Conservation (phyloP, 2,329 filamentous ascomycete genomes). For the Hortaea sp. region DNA sequence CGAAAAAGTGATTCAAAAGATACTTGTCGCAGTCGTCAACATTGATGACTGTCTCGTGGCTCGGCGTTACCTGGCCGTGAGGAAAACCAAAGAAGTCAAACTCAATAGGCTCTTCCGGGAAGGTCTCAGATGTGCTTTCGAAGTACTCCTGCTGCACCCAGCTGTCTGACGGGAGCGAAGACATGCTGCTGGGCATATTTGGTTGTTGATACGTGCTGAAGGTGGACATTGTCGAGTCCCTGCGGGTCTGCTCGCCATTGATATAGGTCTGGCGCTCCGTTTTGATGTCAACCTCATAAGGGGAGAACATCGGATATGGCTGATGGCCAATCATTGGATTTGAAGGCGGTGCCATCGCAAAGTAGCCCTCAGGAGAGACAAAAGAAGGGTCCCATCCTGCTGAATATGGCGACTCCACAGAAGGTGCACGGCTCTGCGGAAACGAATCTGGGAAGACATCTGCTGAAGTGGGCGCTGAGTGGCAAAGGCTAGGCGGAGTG, state of each 20-base stretch:
- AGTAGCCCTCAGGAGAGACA: constrained; percentile 41
- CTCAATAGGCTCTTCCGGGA: constrained; percentile 47
- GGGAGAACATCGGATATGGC: constrained; percentile 52
- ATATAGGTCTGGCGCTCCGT: constrained; percentile 91
- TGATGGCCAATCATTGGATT: constrained; percentile 24
- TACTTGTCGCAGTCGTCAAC: constrained; percentile 81
- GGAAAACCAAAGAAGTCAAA: constrained; percentile 77
- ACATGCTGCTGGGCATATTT: constrained; percentile 57
- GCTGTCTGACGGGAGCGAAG: constrained; percentile 51
- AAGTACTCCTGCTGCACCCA: constrained; percentile 66
- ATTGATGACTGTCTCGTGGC: constrained; percentile 63
- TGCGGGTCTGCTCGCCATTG: constrained; percentile 75
- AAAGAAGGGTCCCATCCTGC: constrained; percentile 58
- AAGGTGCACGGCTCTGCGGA: constrained; percentile 63
- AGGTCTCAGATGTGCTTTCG: constrained; percentile 57
- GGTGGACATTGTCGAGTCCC: constrained; percentile 80
- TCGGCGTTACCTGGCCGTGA: constrained; percentile 53
- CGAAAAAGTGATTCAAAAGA: constrained; percentile 81
- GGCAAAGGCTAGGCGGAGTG: constrained; percentile 68
- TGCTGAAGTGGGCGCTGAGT: constrained; percentile 65
- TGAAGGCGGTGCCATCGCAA: constrained; percentile 50
- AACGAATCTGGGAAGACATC: constrained; percentile 68
- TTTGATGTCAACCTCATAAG: constrained; percentile 92
- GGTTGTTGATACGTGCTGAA: constrained; percentile 86
- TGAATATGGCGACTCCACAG: constrained; percentile 70